Evolutionary conservation across 352 stramenopile genomes (phyloP).

Genomic region (Phytophthora uliginosa): DNA sequence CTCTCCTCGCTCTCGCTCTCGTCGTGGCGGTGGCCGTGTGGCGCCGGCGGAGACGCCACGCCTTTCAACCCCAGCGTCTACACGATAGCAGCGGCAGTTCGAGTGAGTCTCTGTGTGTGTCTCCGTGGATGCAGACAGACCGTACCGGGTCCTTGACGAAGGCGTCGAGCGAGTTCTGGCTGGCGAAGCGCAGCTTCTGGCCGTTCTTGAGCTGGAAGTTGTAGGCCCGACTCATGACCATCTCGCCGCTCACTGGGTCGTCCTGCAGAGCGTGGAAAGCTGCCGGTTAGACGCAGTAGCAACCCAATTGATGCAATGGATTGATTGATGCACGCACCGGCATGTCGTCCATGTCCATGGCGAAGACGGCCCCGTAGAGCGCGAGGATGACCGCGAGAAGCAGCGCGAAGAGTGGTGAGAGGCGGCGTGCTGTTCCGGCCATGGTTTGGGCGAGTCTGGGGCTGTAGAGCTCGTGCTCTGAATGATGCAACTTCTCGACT

Average conservation of each 20-base stretch:
- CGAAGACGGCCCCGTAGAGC: neutral
- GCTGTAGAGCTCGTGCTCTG: neutral
- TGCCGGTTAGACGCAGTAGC: neutral
- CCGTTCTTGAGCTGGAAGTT: constrained; percentile 77
- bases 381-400: constrained; percentile 24
- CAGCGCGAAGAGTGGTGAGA: constrained; percentile 9
- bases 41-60: constrained; percentile 38
- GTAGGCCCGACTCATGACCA: constrained; percentile 72
- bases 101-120: neutral
- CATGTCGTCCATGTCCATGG: constrained; percentile 69
- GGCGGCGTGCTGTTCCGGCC: constrained; percentile 1
- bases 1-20: constrained; percentile 18
- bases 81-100: neutral
- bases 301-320: neutral
- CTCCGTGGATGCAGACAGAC: neutral
- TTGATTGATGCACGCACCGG: constrained; percentile 43
- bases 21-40: constrained; percentile 6
- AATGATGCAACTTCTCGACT: neutral
- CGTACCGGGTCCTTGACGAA: constrained; percentile 67
- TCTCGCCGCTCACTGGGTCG: constrained; percentile 71
- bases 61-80: constrained; percentile 55
- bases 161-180: constrained; percentile 54
- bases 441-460: constrained; percentile 5
- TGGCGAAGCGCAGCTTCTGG: constrained; percentile 70
- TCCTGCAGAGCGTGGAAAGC: constrained; percentile 30